Evolutionary conservation across 83 land plant species (phyloP).

Genomic region (Thuja plicata): DNA sequence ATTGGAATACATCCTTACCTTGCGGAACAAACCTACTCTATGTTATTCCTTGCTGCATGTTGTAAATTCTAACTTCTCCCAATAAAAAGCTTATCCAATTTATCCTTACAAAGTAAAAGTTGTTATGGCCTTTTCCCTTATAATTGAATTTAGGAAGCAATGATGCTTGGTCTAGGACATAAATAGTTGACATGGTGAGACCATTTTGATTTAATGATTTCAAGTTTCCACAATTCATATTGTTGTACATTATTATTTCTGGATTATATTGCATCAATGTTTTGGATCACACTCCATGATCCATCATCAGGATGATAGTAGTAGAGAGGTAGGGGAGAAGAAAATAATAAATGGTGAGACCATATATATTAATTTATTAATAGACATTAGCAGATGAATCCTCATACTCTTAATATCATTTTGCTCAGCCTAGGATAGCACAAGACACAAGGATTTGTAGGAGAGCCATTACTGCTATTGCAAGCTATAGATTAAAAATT

Average conservation of each 20-base stretch:
- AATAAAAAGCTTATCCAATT: neutral
- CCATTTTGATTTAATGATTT: too few relatives aligned
- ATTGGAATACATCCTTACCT: neutral
- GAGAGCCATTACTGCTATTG: neutral
- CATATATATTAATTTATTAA: neutral
- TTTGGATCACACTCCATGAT: too few relatives aligned
- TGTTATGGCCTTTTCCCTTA: neutral
- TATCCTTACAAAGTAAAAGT: neutral
- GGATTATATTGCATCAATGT: too few relatives aligned
- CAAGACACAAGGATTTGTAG: neutral
- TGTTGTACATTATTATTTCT: too few relatives aligned
- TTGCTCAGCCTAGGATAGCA: neutral
- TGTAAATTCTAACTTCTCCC: too few relatives aligned
- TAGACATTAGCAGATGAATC: neutral
- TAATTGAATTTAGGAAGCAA: neutral
- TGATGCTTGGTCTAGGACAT: neutral
- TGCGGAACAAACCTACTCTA: neutral
- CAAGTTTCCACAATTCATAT: too few relatives aligned
- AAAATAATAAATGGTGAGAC: too few relatives aligned
- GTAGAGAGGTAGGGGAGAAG: too few relatives aligned
- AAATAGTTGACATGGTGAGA: neutral
- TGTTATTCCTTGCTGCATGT: neutral
- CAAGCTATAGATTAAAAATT: neutral
- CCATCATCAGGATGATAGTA: too few relatives aligned
- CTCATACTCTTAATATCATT: neutral